Base-by-base conservation (phyloP, 257 asterid species). In the Misopates orontium region DNA sequence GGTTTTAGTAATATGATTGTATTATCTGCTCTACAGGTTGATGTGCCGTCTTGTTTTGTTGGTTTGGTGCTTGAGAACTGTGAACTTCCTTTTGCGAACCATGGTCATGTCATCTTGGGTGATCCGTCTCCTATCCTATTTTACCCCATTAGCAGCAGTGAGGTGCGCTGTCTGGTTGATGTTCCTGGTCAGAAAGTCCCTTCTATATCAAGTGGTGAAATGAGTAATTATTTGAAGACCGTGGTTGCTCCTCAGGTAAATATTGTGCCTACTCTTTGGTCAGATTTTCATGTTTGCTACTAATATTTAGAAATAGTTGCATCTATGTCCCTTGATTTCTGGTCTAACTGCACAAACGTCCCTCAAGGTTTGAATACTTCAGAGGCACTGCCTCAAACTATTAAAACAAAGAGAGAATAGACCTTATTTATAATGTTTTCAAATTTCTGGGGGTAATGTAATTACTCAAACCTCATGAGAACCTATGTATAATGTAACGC, bases 181-280 rank as follows among this genome's bases (percentile, higher is more conserved):
- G 80, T 80, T 56, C 85, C 85, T 11, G 82, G 85, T 68, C 80
- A 80, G 70, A 80, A 74, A 66, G 85, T 80, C 54, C 85, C 85
- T 58, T 74, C 82, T 31, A 62, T 80, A 64, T 77, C 80, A 10
- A 80, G 65, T 11, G 85, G 85, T 1, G 80, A 80, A 60, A 74
- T 80, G 85, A 72, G 69, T 24, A 77, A 74, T 55, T 80, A 77
- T 56, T 71, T 80, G 80, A 80, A 80, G 76, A 74, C 55, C 1
- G 64, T 56, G 11, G 78, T 80, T 21, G 82, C 85, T 62, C 85
- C 85, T 21, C 85, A 80, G 77, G 85, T 80, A 74, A 28, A 58
- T 25, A 20, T 17, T 31, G 22, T 24, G 15, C 17, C 47, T 0
- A n/a, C 47, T 10, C 42, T 36, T 8, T 36, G 42, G 42, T 36